Base-by-base conservation (phyloP, 768 basidiomycete genomes). In the Mycena floridula region DNA sequence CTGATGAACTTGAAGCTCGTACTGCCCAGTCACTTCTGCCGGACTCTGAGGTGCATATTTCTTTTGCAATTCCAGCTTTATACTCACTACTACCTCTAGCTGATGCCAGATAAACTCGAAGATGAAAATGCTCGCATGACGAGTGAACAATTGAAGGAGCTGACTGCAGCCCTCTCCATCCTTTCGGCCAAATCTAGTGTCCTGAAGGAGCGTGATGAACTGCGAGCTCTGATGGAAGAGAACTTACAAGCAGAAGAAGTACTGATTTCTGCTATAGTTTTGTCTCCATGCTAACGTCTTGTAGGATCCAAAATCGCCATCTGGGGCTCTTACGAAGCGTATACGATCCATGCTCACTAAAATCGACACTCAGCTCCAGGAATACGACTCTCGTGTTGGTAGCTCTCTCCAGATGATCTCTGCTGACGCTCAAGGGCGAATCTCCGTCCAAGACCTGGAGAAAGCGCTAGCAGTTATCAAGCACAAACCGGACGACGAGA, bases 271-370 rank as follows among this genome's bases (percentile, higher is more conserved):
- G 42, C n/a, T 18, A 44, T 42, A 46, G 20, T 42, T 12, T 25
- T 25, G 52, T 42, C 7, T 30, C 24, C 40, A 21, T 54, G 45
- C 42, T 26, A n/a, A 35, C 25, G 15, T 44, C n/a, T 7, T 24
- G 24, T 49, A 85, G 81, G 82, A 87, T 56, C 84, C 86, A 46
- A 83, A 81, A 61, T 86, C 82, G n/a, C 82, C 82, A 40, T 81
- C 79, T 43, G 87, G 76, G 56, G 89, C 85, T n/a, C 71, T 98
- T 47, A 93, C 92, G 48, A 95, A 97, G 70, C 89, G 92, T 40
- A 94, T 99, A 63, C 86, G 91, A 43, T 76, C 79, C 20, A 97
- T 98, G 92, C 77, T 99, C 38, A 91, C 84, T 53, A 95, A 96
- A 72, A 85, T 99, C 61, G 95, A 98, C 67, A 62, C 73, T 25